Percentiles rank a stretch among this genome's conserved stretches.
These are phyloP conservation scores for Nepenthes mirabilis DNA, from an alignment of 148 eudicot genomes.

Conservation along the genomic window DNA sequence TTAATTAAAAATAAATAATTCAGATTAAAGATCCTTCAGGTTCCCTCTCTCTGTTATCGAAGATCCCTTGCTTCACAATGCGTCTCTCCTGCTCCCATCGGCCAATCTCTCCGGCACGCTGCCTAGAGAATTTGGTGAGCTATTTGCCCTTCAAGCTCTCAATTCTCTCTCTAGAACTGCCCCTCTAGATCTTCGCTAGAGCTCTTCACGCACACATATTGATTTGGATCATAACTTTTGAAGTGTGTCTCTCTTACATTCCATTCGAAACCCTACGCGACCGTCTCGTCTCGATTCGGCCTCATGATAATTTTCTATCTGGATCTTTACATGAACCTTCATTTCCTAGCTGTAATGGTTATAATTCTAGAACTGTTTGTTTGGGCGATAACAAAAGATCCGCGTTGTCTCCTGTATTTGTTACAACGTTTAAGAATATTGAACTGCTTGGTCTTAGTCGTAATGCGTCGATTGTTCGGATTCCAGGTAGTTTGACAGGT, in stretches of 20 bases:
- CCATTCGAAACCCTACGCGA: constrained; percentile 86
- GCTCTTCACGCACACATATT: constrained; percentile 45
- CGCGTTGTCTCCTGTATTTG: constrained; percentile 61
- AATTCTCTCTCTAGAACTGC: constrained; percentile 48
- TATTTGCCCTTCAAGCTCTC: constrained; percentile 44
- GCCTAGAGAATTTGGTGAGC: constrained; percentile 54
- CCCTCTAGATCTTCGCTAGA: constrained; percentile 84
- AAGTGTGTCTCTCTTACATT: constrained; percentile 47
- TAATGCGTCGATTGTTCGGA: constrained; percentile 44
- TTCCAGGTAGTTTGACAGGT: constrained; percentile 38
- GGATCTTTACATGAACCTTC: constrained; percentile 70
- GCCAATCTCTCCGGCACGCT: constrained; percentile 66
- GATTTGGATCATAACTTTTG: constrained; percentile 67
- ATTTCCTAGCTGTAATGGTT: constrained; percentile 66
- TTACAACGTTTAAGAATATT: constrained; percentile 38
- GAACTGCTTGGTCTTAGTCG: constrained; percentile 58
- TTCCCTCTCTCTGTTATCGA: constrained; percentile 20
- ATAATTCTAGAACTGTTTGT: constrained; percentile 40
- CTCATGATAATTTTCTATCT: constrained; percentile 58
- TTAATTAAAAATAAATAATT: too few species aligned
- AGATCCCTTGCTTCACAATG: constrained; percentile 45
- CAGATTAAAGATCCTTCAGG: too few species aligned
- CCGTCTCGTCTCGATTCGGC: constrained; percentile 36
- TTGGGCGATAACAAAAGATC: constrained; percentile 53
- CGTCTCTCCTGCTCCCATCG: constrained; percentile 71